Evolutionary conservation across 1,139 yeast genomes (phyloP), one percentile per base, ranked within the genome.

Genomic region (Debaryomycetaceae sp.): DNA sequence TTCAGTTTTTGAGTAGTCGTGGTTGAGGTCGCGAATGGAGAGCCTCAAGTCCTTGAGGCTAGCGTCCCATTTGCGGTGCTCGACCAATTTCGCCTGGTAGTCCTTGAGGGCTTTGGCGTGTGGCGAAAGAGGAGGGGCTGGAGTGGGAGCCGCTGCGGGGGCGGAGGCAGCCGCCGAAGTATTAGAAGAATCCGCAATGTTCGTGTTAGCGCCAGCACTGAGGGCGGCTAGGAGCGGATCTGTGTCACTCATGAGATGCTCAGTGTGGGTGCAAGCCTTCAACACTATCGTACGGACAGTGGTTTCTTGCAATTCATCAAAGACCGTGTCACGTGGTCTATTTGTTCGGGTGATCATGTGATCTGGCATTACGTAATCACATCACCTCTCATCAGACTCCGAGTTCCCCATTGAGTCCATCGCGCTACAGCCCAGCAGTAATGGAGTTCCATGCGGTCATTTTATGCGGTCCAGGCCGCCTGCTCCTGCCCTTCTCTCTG

Each of bases 371-470:
- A n/a, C n/a, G n/a, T n/a, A n/a, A n/a, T n/a, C n/a, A n/a, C n/a
- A n/a, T n/a, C n/a, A n/a, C n/a, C n/a, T n/a, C n/a, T n/a, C n/a
- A n/a, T n/a, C n/a, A n/a, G n/a, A n/a, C n/a, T n/a, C n/a, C n/a
- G n/a, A n/a, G n/a, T n/a, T n/a, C n/a, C n/a, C n/a, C n/a, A n/a
- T n/a, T n/a, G n/a, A n/a, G n/a, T n/a, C n/a, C n/a, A n/a, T n/a
- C n/a, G n/a, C n/a, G n/a, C n/a, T n/a, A n/a, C n/a, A n/a, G n/a
- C n/a, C n/a, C n/a, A n/a, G n/a, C n/a, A n/a, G n/a, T n/a, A n/a
- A 85, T 86, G 96, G 95, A 86, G 57, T 80, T 86, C 51, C 95
- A 87, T 44, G 97, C 95, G 0, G 68, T 87, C 27, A 73, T 90
- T 19, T 69, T 85, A 35, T 87, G 97, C 55, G 97, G 97, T 4